Evolutionary conservation across 2,329 filamentous ascomycete species (phyloP).

Genomic region (Coniochaeta hoffmannii): DNA sequence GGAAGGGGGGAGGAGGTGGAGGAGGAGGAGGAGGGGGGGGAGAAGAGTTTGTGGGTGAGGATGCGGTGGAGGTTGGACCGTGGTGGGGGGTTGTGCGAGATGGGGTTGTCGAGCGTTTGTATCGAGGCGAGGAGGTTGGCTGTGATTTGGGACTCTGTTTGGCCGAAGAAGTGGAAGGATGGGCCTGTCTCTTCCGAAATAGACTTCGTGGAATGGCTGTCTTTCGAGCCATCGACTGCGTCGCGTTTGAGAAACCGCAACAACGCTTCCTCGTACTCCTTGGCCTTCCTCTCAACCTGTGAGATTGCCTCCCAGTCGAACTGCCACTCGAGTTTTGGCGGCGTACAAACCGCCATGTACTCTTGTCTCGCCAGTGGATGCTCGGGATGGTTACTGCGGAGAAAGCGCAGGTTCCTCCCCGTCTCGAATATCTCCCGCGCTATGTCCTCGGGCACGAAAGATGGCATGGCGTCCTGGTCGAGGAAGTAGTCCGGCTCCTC

Average conservation of each 20-base stretch:
- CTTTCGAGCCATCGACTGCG: neutral
- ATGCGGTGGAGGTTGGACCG: slow-evolving; percentile 32
- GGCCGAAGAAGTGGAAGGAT: slow-evolving; percentile 39
- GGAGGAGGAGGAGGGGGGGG: slow-evolving; percentile 10
- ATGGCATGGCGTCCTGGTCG: slow-evolving; percentile 58
- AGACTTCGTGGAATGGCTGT: neutral
- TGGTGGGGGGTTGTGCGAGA: slow-evolving; percentile 14
- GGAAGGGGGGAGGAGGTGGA: slow-evolving; percentile 39
- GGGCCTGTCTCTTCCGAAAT: neutral
- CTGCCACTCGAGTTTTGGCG: slow-evolving; percentile 58
- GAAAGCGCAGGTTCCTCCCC: slow-evolving; percentile 66
- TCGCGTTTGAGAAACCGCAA: slow-evolving; percentile 19
- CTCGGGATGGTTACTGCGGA: slow-evolving; percentile 61
- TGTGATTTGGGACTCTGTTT: slow-evolving; percentile 38
- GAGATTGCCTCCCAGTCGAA: slow-evolving; percentile 67
- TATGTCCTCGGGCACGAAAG: slow-evolving; percentile 64
- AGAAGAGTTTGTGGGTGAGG: slow-evolving; percentile 31
- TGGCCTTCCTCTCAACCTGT: slow-evolving; percentile 52
- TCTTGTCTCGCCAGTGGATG: slow-evolving; percentile 58
- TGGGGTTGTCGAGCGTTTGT: slow-evolving; percentile 30
- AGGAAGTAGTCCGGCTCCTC: slow-evolving; percentile 56
- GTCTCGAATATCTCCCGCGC: slow-evolving; percentile 70
- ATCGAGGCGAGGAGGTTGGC: slow-evolving; percentile 44
- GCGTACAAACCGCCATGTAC: slow-evolving; percentile 35
- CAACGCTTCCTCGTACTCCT: slow-evolving; percentile 40